phyloP scores from a whole-genome alignment of 495 filamentous ascomycete species.

The Ascobolus immersus region DNA sequence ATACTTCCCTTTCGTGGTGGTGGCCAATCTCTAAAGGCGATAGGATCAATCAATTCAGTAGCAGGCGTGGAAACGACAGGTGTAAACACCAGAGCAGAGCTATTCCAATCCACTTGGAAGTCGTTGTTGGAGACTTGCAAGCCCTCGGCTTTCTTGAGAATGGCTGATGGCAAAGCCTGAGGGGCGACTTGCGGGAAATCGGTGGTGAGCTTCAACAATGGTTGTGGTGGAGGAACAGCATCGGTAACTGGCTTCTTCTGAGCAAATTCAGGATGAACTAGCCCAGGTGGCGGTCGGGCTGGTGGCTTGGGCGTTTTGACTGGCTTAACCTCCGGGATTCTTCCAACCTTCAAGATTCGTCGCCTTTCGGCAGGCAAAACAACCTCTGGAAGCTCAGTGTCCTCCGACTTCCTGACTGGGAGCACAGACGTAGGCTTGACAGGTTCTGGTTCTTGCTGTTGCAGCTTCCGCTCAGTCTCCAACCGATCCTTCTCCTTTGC shows the following conservation, averaged over 20 bases:
- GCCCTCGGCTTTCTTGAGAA: neutral
- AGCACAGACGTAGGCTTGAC: neutral
- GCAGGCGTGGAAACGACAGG: slow-evolving; percentile 5
- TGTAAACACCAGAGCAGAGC: slow-evolving; percentile 8
- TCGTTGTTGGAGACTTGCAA: slow-evolving; percentile 4
- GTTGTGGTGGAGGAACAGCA: neutral
- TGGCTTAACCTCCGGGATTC: too few species aligned
- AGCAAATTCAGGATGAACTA: neutral
- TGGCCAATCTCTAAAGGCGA: too few species aligned
- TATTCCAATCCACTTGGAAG: slow-evolving; percentile 13
- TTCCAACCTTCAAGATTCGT: too few species aligned
- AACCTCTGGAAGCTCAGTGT: neutral
- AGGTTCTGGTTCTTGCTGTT: slow-evolving; percentile 13
- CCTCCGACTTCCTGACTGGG: neutral
- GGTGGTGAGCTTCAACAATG: neutral
- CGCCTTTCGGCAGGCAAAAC: neutral
- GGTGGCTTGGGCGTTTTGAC: too few species aligned
- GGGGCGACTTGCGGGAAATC: neutral
- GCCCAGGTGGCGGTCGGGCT: neutral
- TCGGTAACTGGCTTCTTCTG: neutral
- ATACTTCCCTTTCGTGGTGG: too few species aligned
- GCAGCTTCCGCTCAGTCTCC: slow-evolving; percentile 10
- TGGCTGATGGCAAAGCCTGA: too few species aligned
- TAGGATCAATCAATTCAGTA: slow-evolving; percentile 7
- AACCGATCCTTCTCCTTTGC: slow-evolving; percentile 8